Conservation (phyloP, 2,329 filamentous ascomycete genomes). For the Stagonosporopsis vannaccii region DNA sequence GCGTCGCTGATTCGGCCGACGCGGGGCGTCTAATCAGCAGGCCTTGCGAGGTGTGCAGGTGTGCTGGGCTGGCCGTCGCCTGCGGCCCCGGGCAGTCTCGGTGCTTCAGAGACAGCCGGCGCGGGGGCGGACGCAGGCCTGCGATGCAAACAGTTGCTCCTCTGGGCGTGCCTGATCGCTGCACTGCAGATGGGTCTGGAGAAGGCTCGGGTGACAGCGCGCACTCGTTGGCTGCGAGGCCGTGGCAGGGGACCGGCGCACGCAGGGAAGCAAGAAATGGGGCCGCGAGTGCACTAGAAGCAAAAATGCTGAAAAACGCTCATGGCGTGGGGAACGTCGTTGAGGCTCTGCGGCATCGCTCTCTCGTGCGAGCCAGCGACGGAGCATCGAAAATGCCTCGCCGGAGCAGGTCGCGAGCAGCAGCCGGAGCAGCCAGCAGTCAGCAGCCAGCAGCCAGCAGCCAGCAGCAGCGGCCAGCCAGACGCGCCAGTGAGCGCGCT, state of each 20-base stretch:
- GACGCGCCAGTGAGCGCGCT: slow-evolving; percentile 13
- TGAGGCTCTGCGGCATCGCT: slow-evolving; percentile 22
- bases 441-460: too few relatives aligned
- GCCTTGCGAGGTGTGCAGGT: background rate
- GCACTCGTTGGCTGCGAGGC: slow-evolving; percentile 1
- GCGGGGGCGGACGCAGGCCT: slow-evolving; percentile 22
- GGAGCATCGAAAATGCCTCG: slow-evolving; percentile 22
- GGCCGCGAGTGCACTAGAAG: slow-evolving; percentile 15
- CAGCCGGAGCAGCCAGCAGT: background rate
- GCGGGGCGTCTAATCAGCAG: slow-evolving; percentile 16
- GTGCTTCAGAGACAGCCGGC: slow-evolving; percentile 16
- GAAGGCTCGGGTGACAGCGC: slow-evolving; percentile 15
- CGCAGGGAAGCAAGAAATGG: slow-evolving; percentile 15
- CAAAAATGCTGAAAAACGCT: slow-evolving; percentile 19
- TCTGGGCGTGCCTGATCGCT: slow-evolving; percentile 18
- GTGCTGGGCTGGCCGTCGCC: slow-evolving; percentile 7
- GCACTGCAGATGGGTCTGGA: slow-evolving; percentile 16
- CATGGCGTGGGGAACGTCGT: slow-evolving; percentile 22
- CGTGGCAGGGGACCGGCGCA: slow-evolving; percentile 1
- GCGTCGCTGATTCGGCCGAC: slow-evolving; percentile 17
- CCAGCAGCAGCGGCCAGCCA: background rate
- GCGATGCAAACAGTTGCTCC: slow-evolving; percentile 22
- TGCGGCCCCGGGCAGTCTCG: slow-evolving; percentile 19
- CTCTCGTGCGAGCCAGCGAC: slow-evolving; percentile 20
- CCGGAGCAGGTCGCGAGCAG: slow-evolving; percentile 6